Conservation (phyloP, 495 filamentous ascomycete genomes). For the Zalerion maritima region DNA sequence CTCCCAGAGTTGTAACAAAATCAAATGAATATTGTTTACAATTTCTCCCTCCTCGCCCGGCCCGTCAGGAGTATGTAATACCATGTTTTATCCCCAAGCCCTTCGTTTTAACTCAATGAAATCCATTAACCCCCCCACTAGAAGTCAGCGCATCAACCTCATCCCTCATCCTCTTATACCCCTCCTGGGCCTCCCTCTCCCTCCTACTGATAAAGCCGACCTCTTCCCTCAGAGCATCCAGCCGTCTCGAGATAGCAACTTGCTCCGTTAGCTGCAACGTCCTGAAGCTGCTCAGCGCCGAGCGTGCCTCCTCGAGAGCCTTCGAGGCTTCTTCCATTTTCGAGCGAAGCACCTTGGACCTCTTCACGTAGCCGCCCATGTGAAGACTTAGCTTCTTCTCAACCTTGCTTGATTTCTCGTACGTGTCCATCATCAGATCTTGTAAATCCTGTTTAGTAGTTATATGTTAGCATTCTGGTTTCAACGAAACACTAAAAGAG, state of each 20-base stretch:
- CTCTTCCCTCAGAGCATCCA: slow-evolving; percentile 68
- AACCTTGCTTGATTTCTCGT: slow-evolving; percentile 66
- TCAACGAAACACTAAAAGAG: slow-evolving; percentile 6
- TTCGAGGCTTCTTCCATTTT: slow-evolving; percentile 70
- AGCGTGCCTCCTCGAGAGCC: slow-evolving; percentile 57
- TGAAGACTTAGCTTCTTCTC: slow-evolving; percentile 88
- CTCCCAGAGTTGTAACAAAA: too few species aligned
- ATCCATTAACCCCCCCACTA: slow-evolving; percentile 22
- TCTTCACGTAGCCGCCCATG: slow-evolving; percentile 80
- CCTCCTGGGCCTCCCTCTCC: slow-evolving; percentile 82
- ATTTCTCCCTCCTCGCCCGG: too few species aligned
- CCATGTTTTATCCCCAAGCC: not conserved
- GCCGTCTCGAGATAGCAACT: slow-evolving; percentile 51
- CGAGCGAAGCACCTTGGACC: slow-evolving; percentile 61
- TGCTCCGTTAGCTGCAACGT: slow-evolving; percentile 66
- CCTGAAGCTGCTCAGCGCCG: slow-evolving; percentile 60
- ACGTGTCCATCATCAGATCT: slow-evolving; percentile 51
- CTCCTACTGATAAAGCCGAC: slow-evolving; percentile 67
- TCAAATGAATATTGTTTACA: too few species aligned
- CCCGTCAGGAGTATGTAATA: slow-evolving; percentile 7
- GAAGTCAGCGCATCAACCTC: slow-evolving; percentile 53
- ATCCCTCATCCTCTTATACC: slow-evolving; percentile 58
- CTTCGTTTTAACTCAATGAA: slow-evolving; percentile 15
- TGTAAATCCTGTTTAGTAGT: slow-evolving; percentile 50
- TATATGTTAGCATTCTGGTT: slow-evolving; percentile 21